Evolutionary conservation across 495 filamentous ascomycete genomes (phyloP).

Genomic region (Penicillium ucsense): DNA sequence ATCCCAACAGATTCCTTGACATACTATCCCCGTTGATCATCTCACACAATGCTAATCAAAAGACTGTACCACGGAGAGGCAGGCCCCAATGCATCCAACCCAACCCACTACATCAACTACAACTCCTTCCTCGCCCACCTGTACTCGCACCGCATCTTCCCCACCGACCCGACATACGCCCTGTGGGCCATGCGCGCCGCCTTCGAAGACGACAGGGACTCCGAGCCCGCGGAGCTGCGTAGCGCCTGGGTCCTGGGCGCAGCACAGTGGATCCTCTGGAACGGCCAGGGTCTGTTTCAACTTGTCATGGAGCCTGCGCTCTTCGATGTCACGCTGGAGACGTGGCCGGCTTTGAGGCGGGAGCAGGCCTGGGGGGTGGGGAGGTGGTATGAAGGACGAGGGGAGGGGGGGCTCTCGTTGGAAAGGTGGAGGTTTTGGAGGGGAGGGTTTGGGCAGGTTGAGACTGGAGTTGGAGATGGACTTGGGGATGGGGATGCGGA

Average conservation of each 20-base stretch:
- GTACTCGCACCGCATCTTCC: constrained; percentile 1
- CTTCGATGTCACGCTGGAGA: not conserved
- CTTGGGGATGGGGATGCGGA: too few species aligned
- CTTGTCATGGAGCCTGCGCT: not conserved
- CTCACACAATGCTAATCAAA: not conserved
- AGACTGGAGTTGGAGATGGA: too few species aligned
- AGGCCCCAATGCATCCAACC: not conserved
- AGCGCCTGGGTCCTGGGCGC: constrained; percentile 1
- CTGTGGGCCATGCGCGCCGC: constrained; percentile 2
- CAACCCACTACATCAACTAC: not conserved
- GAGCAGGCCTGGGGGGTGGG: not conserved
- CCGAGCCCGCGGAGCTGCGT: not conserved
- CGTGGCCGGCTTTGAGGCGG: not conserved
- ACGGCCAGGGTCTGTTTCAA: not conserved
- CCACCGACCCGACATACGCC: constrained; percentile 1
- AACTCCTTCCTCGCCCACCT: constrained; percentile 2
- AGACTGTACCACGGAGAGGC: too few species aligned
- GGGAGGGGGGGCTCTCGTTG: not conserved
- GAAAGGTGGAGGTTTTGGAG: constrained; percentile 2
- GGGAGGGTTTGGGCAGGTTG: not conserved
- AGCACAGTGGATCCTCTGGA: constrained; percentile 1
- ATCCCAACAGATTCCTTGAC: not conserved
- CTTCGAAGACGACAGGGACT: not conserved
- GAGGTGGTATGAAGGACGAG: not conserved
- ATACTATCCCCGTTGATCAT: too few species aligned